Base-by-base conservation (phyloP, 2,329 filamentous ascomycete genomes). In the Nigrograna mackinnonii region DNA sequence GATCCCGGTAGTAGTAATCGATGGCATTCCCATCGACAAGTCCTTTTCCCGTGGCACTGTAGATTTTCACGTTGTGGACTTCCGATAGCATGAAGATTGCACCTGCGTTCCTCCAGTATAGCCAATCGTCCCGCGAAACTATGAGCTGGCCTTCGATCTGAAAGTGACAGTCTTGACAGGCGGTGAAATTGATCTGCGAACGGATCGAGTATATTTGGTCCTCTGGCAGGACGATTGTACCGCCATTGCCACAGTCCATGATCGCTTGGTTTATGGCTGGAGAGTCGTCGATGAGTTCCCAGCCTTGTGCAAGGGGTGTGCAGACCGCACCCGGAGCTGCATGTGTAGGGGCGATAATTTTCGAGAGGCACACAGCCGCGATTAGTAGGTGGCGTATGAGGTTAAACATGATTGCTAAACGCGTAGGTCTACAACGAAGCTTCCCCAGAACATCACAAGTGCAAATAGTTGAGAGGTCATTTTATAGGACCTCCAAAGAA, bases 11-110 rank as follows among this genome's bases (percentile, higher is more conserved):
- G 11, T 49, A 49, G 38, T 71, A 73, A 44, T 76, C 58, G 3
- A 40, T 39, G 1, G 70, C 71, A 51, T 74, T 77, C 2, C 74
- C 74, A 49, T 77, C 74, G 26, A 77, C 70, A 0, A 72, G 50
- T 5, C 74, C 74, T 0, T 51, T 54, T 1, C 74, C 72, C 0
- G 68, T 72, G 4, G 69, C 14, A 0, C 71, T 75, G 6, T 60
- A 62, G n/a, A 76, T 62, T 21, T 60, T 73, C 16, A 68, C 58
- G 0, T 64, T 68, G 3, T 53, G 62, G 26, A 75, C 68, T 6
- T 60, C 54, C 13, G 62, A 57, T 6, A 36, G 11, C 34, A 12
- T 13, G 11, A 36, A 21, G 16, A 76, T 66, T 20, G 16, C 17
- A 12, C 9, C 6, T 36, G 11, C 17, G 41, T 75, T 70, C 11